A percentile compares a stretch with the other conserved stretches of the same genome.
Conservation (phyloP, 2,329 filamentous ascomycete species). For the Cercospora sp. region DNA sequence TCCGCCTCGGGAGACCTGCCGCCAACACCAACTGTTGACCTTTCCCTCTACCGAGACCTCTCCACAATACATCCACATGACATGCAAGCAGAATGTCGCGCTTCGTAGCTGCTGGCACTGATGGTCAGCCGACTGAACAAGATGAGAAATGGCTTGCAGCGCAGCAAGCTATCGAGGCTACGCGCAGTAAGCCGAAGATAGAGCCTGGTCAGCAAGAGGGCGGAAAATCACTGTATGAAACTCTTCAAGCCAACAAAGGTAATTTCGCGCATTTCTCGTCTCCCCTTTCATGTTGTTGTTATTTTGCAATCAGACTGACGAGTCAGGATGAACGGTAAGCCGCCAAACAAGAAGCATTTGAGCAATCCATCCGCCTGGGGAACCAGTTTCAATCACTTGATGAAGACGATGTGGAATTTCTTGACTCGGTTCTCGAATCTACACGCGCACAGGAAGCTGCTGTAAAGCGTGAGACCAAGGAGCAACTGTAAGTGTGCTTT, state of each 20-base stretch:
- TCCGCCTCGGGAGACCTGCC: not conserved
- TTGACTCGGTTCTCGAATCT: conserved; percentile 61
- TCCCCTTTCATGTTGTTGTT: not conserved
- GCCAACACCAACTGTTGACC: not conserved
- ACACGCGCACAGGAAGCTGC: conserved; percentile 58
- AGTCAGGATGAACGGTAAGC: conserved; percentile 49
- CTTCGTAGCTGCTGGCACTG: conserved; percentile 56
- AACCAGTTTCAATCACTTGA: conserved; percentile 79
- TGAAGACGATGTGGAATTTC: conserved; percentile 75
- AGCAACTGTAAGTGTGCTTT: conserved; percentile 47
- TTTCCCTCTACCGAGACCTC: not conserved
- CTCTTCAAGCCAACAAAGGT: conserved; percentile 82
- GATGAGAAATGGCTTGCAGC: conserved; percentile 58
- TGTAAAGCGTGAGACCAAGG: conserved; percentile 59
- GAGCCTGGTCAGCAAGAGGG: conserved; percentile 52
- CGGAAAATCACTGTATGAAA: conserved; percentile 69
- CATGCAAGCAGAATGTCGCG: conserved; percentile 46
- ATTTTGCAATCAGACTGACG: conserved; percentile 28
- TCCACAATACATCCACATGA: not conserved
- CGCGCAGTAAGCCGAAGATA: conserved; percentile 57
- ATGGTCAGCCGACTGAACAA: conserved; percentile 43
- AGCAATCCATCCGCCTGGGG: conserved; percentile 68
- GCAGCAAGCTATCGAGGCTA: conserved; percentile 64
- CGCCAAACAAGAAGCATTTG: conserved; percentile 79
- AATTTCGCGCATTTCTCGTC: conserved; percentile 17